phyloP scores from a whole-genome alignment of 2,329 filamentous ascomycete genomes.

The Claviceps capensis region DNA sequence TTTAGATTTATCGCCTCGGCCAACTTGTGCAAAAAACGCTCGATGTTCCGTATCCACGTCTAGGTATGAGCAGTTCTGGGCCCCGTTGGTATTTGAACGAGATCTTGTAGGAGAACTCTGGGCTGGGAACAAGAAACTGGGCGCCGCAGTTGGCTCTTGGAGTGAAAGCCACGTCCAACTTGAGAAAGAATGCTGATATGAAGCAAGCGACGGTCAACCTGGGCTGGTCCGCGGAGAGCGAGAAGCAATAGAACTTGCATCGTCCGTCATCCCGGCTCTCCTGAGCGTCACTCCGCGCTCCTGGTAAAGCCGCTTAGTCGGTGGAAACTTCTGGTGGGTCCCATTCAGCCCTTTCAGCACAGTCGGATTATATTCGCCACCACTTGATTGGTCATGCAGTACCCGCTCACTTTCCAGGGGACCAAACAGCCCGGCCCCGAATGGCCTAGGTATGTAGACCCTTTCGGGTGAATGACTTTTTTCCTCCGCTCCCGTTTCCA shows the following conservation, averaged over 20 bases:
- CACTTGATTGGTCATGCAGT: conserved; percentile 6
- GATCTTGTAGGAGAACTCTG: too few relatives aligned
- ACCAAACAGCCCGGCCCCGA: conserved; percentile 9
- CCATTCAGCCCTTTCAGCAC: conserved; percentile 2
- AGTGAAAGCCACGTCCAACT: too few relatives aligned
- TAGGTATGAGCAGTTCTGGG: too few relatives aligned
- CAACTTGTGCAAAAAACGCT: too few relatives aligned
- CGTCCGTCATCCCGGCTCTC: conserved; percentile 2
- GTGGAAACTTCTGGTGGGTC: not conserved
- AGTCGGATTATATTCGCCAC: conserved; percentile 8
- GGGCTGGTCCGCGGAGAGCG: not conserved
- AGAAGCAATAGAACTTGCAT: not conserved
- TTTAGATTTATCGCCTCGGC: too few relatives aligned
- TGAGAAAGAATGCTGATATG: too few relatives aligned
- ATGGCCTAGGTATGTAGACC: conserved; percentile 7
- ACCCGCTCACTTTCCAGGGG: conserved; percentile 5
- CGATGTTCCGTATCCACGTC: too few relatives aligned
- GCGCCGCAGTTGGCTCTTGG: too few relatives aligned
- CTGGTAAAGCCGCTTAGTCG: not conserved
- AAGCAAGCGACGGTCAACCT: too few relatives aligned
- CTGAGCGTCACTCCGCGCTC: conserved; percentile 4
- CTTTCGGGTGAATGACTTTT: not conserved
- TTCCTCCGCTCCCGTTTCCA: not conserved
- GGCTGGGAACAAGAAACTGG: too few relatives aligned
- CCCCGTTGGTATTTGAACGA: too few relatives aligned